These are phyloP conservation scores for Cladophialophora yegresii DNA, from an alignment of 2,329 filamentous ascomycete species.

Conservation along the genomic window DNA sequence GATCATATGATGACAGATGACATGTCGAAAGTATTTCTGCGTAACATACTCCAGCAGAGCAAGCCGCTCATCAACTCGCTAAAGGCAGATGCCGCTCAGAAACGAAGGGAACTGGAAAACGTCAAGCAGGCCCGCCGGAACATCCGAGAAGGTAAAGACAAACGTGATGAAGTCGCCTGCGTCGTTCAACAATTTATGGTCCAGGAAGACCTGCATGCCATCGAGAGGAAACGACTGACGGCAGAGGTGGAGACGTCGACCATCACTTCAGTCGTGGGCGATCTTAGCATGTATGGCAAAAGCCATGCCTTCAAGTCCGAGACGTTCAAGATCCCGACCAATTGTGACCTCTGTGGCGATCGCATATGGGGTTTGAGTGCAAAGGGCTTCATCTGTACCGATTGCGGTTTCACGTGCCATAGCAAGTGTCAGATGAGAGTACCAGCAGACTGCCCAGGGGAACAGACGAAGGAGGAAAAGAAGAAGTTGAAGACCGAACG, in stretches of 20 bases:
- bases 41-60: slow-evolving; percentile 88
- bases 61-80: slow-evolving; percentile 80
- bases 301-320: slow-evolving; percentile 99
- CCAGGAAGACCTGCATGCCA: slow-evolving; percentile 81
- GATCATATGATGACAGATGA: slow-evolving; percentile 84
- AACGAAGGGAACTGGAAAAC: slow-evolving; percentile 78
- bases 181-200: slow-evolving; percentile 79
- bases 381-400: slow-evolving; percentile 92
- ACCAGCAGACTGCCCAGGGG: slow-evolving; percentile 90
- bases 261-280: slow-evolving; percentile 86
- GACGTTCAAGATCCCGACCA: slow-evolving; percentile 98
- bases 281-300: slow-evolving; percentile 86
- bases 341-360: slow-evolving; percentile 95
- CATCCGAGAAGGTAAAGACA: slow-evolving; percentile 80
- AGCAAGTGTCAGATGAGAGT: slow-evolving; percentile 99
- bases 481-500: slow-evolving; percentile 88
- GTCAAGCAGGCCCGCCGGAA: slow-evolving; percentile 72
- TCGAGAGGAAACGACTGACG: slow-evolving; percentile 79
- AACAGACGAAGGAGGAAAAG: slow-evolving; percentile 89
- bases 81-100: slow-evolving; percentile 80
- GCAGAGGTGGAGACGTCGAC: slow-evolving; percentile 92
- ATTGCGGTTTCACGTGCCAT: slow-evolving; percentile 97
- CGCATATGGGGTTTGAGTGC: slow-evolving; percentile 95
- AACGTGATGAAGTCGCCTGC: slow-evolving; percentile 82
- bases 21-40: slow-evolving; percentile 81